Evolutionary conservation across 2,329 filamentous ascomycete species (phyloP), one percentile per base, ranked within the genome.

Genomic region (Zasmidium angulare): DNA sequence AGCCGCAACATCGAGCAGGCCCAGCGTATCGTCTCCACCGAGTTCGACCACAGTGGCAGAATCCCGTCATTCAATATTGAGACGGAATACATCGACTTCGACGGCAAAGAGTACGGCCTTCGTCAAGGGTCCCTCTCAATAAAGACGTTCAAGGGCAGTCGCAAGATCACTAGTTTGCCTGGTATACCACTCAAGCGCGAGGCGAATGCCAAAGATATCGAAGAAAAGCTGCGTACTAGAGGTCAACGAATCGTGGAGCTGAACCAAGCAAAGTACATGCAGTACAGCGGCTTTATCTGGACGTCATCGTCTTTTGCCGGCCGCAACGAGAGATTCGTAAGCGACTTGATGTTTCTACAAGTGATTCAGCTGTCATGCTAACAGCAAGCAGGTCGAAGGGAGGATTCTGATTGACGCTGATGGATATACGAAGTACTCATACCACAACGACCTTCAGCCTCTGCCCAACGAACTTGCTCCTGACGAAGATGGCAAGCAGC

Each of bases 61-160:
- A 71, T 69, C 7, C 72, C 73, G 0, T 74, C 73, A 54, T 79
- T 75, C 62, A 75, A 65, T 56, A 1, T 71, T 67, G 52, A 63
- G 70, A 55, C 68, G 56, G 49, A 69, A 50, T 69, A 69, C 36
- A 63, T 75, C 22, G 74, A 77, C 55, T 76, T 67, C 60, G 74
- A 77, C 55, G 76, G 76, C 48, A 64, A 64, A 7, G 69, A 67
- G n/a, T 77, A 76, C 59, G 76, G 76, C 17, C 71, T 67, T 7
- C 68, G 71, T 46, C 65, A 65, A 23, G 62, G 68, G 23, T 68
- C 64, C 46, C 62, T 76, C 20, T 59, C 56, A 46, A 71, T 77
- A 26, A 58, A 62, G 12, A 58, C 64, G 4, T 77, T 74, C 66
- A 51, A 65, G 20, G 80, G 81, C 12, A 83, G 79, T 2, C 65